Conservation (phyloP, 345 rosid species). For the Capsella bursapastoris region DNA sequence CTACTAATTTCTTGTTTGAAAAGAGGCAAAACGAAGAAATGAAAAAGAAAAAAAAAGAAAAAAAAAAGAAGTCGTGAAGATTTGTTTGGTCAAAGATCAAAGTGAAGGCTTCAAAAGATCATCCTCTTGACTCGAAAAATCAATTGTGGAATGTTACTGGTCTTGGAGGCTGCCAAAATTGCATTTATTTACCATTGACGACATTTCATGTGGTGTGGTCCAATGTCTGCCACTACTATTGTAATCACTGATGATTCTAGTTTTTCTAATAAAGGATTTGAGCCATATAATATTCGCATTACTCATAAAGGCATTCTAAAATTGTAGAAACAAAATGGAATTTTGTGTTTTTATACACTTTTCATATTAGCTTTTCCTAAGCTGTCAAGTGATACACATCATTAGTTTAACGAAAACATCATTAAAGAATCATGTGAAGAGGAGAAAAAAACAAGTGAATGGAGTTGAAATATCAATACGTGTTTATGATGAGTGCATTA, state of each 20-base stretch:
- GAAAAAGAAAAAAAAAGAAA: constrained; percentile 14
- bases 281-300: constrained; percentile 16
- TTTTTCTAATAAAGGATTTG: constrained; percentile 6
- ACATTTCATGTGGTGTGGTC: constrained; percentile 28
- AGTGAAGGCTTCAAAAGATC: constrained; percentile 31
- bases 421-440: neutral
- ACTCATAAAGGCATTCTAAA: neutral
- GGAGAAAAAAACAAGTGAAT: constrained; percentile 23
- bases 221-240: constrained; percentile 37
- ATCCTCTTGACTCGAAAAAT: constrained; percentile 60
- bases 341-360: neutral
- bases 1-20: neutral
- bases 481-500: constrained; percentile 18
- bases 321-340: constrained; percentile 6
- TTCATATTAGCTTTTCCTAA: neutral
- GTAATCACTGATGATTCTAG: constrained; percentile 29
- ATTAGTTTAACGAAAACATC: constrained; percentile 18
- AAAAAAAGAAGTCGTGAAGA: constrained; percentile 7
- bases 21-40: neutral
- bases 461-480: constrained; percentile 33
- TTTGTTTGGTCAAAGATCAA: constrained; percentile 22
- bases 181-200: constrained; percentile 29
- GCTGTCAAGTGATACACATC: constrained; percentile 22
- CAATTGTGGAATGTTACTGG: constrained; percentile 38
- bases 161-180: constrained; percentile 44